Base-by-base conservation (phyloP, 2,329 filamentous ascomycete species). In the Cercospora berteroae region DNA sequence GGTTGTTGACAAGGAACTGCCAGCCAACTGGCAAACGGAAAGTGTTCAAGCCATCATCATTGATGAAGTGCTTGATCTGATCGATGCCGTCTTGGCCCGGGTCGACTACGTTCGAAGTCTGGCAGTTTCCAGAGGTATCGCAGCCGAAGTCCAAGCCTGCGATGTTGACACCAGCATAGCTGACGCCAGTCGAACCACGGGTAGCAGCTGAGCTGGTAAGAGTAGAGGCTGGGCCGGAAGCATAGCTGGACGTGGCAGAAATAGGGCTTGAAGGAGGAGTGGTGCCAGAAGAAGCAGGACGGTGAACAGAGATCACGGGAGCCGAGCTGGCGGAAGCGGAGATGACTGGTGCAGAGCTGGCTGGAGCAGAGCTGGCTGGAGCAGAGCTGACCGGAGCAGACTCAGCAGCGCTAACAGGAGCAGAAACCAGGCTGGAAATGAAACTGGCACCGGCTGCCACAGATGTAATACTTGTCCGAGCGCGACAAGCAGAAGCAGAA, bases 51-150 rank as follows among this genome's bases (percentile, higher is more conserved):
- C 81, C 79, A 57, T 84, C 81, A 59, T 85, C 81, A n/a, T 80
- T 80, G 63, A 83, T 79, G 69, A 88, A 88, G 72, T 88, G 86
- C 64, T 84, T 77, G 82, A 88, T 87, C 72, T 87, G 85, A 68
- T 67, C 52, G 58, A 74, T 74, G 29, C 75, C 76, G 16, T 63
- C 70, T 9, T 66, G 61, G 13, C 74, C 74, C 1, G 82, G 80
- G 7, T 80, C 75, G 5, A 72, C 68, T 23, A 74, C 72, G 18
- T 74, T 71, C 1, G 71, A 73, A 9, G 77, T 63, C 20, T 74
- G 75, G 73, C 81, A 81, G 29, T 72, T 79, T 18, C 82, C 81
- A 69, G 80, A 76, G 4, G 80, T 83, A 12, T 69, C 68, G 64
- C 73, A 75, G 56, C 76, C 76, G 57, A 78, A 78, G 63, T 78